Conservation (phyloP, 495 filamentous ascomycete genomes). For the Neurospora sublineolata region DNA sequence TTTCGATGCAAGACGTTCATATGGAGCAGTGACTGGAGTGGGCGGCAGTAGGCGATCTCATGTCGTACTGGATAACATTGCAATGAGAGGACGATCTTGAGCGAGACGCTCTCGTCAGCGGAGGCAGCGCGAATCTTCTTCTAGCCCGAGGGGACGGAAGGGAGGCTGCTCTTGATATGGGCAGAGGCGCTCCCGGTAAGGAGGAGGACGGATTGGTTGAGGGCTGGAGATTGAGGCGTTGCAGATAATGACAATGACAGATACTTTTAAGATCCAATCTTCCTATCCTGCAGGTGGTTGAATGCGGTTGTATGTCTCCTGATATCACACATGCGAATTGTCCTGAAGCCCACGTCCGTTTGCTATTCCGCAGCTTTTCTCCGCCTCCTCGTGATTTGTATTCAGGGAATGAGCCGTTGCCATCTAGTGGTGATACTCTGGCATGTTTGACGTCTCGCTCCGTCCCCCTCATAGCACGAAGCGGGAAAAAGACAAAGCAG, state of each 20-base stretch:
- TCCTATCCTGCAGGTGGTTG: neutral
- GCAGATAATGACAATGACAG: neutral
- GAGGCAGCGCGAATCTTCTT: conserved; percentile 20
- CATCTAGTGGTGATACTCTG: neutral
- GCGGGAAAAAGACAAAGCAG: neutral
- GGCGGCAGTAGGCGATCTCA: conserved; percentile 3
- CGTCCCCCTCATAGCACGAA: neutral
- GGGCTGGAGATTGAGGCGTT: neutral
- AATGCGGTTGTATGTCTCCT: neutral
- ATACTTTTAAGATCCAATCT: neutral
- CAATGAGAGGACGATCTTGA: conserved; percentile 23
- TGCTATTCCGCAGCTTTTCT: neutral
- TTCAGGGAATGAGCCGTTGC: neutral
- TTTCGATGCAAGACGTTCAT: conserved; percentile 86
- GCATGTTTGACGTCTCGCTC: neutral
- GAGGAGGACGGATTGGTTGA: conserved; percentile 14
- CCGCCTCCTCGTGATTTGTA: neutral
- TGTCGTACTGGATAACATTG: neutral
- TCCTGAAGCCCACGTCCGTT: neutral
- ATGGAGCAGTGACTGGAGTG: conserved; percentile 76
- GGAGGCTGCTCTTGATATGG: conserved; percentile 36
- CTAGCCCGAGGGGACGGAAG: conserved; percentile 37
- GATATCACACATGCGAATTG: neutral
- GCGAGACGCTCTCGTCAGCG: conserved; percentile 19
- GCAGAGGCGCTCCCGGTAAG: conserved; percentile 32